These are phyloP conservation scores for Ceratocystis papillata DNA, from an alignment of 2,329 filamentous ascomycete species.

Conservation along the genomic window DNA sequence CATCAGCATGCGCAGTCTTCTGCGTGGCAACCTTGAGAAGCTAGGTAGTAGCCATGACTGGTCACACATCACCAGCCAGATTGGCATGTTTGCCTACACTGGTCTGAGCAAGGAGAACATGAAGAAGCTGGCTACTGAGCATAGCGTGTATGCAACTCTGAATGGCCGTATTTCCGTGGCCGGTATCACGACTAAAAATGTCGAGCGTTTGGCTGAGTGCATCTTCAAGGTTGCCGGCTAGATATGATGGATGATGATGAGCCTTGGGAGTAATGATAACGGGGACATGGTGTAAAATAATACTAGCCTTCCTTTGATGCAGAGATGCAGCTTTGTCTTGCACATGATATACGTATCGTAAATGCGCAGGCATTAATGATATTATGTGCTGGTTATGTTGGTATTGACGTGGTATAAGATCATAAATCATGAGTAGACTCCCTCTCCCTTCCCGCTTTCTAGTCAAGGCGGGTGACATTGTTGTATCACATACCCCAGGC, in stretches of 20 bases:
- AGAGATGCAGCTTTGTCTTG: not conserved
- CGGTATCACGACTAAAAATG: slow-evolving; percentile 70
- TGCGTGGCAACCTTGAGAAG: slow-evolving; percentile 90
- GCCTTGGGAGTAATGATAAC: not conserved
- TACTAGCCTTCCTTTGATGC: slow-evolving; percentile 19
- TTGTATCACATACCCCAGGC: slow-evolving; percentile 13
- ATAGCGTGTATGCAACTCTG: slow-evolving; percentile 95
- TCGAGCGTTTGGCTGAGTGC: slow-evolving; percentile 67
- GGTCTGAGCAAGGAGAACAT: slow-evolving; percentile 85
- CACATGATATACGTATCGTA: not conserved
- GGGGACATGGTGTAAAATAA: slow-evolving; percentile 13
- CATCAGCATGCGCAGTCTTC: slow-evolving; percentile 90
- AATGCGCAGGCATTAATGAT: not conserved
- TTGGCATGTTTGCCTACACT: slow-evolving; percentile 99
- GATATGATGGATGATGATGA: slow-evolving; percentile 15
- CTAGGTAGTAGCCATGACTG: slow-evolving; percentile 95
- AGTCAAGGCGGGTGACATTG: not conserved
- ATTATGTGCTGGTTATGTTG: not conserved
- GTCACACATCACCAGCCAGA: slow-evolving; percentile 97
- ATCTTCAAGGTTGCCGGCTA: slow-evolving; percentile 75
- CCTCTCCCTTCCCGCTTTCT: not conserved
- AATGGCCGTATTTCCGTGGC: slow-evolving; percentile 79
- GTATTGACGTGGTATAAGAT: slow-evolving; percentile 2
- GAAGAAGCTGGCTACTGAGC: slow-evolving; percentile 81
- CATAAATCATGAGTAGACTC: not conserved